These are phyloP conservation scores for Metschnikowia henanensis DNA, from an alignment of 805 yeast genomes.

Conservation along the genomic window DNA sequence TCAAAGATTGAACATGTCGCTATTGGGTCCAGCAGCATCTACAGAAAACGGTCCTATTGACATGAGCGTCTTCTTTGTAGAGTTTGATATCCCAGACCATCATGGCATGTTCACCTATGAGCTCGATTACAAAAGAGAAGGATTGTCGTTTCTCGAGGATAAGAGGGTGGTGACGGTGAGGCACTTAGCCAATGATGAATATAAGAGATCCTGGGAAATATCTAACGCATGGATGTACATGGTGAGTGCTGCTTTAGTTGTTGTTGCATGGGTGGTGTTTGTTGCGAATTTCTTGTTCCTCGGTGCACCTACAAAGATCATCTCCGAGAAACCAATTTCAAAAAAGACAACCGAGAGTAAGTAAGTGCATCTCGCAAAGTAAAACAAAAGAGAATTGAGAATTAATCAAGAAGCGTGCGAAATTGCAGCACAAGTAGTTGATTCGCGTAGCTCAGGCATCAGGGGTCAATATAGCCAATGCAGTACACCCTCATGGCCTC, in stretches of 20 bases:
- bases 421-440: no score
- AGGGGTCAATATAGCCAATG: background rate
- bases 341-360: background rate
- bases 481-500: background rate
- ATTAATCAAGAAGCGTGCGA: no score
- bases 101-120: constrained; percentile 94
- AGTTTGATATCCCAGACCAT: constrained; percentile 85
- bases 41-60: constrained; percentile 44
- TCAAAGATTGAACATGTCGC: constrained; percentile 68
- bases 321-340: background rate
- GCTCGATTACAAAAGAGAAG: constrained; percentile 75
- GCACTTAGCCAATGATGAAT: constrained; percentile 95
- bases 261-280: constrained; percentile 74
- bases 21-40: constrained; percentile 39
- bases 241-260: constrained; percentile 67
- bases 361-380: no score
- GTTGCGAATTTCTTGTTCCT: constrained; percentile 60
- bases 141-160: constrained; percentile 66
- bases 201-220: constrained; percentile 88
- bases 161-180: constrained; percentile 77
- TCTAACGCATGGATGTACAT: constrained; percentile 92
- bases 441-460: no score
- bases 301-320: constrained; percentile 18
- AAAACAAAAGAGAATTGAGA: no score
- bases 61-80: constrained; percentile 45